Conservation (phyloP, 2,329 filamentous ascomycete genomes). For the Sporothrix inflata region DNA sequence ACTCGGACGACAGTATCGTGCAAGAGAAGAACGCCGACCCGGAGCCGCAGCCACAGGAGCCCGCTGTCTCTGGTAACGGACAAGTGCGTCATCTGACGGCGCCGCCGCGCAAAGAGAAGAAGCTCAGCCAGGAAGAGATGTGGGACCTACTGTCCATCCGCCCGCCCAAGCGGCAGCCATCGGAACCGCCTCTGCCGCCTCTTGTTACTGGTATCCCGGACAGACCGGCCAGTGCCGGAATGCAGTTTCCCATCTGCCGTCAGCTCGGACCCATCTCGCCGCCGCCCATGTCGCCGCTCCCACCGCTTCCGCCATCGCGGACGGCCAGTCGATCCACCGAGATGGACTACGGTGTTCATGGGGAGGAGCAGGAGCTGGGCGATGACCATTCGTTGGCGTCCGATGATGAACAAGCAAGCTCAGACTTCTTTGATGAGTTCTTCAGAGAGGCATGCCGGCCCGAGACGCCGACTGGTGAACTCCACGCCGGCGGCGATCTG, state of each 20-base stretch:
- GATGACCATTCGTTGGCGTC: not conserved
- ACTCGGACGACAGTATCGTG: constrained; percentile 11
- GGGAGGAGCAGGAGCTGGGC: not conserved
- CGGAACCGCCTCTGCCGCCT: not conserved
- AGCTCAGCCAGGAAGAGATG: constrained; percentile 27
- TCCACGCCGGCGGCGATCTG: not conserved
- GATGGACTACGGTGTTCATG: not conserved
- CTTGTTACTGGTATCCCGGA: not conserved
- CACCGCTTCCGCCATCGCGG: constrained; percentile 23
- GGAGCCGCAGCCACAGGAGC: not conserved
- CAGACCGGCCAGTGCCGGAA: not conserved
- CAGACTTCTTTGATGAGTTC: constrained; percentile 8
- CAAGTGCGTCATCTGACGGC: not conserved
- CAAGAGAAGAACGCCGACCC: not conserved
- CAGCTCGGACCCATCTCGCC: constrained; percentile 21
- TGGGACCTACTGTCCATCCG: constrained; percentile 29
- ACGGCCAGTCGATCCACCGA: not conserved
- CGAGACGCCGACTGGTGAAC: not conserved
- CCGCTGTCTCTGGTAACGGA: not conserved
- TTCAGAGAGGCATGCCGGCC: constrained; percentile 18
- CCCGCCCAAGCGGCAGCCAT: not conserved
- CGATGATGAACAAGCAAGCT: not conserved
- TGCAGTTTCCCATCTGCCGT: not conserved
- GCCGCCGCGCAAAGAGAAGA: not conserved
- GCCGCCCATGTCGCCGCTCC: constrained; percentile 29